phyloP scores from a whole-genome alignment of 2,329 filamentous ascomycete genomes.

The Calonectria hongkongensis region DNA sequence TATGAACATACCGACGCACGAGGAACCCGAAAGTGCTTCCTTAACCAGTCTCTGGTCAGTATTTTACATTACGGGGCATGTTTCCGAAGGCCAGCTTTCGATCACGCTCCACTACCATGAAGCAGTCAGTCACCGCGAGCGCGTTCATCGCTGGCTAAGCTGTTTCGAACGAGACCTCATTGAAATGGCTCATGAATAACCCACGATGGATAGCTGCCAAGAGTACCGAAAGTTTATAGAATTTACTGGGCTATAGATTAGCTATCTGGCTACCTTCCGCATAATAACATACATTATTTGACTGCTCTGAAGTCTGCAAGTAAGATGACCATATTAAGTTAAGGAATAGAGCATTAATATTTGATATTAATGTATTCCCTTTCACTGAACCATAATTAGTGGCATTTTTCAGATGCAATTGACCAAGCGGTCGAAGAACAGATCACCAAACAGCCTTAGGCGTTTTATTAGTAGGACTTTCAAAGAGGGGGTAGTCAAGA shows the following conservation, averaged over 20 bases:
- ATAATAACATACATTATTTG: background rate
- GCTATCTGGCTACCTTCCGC: background rate
- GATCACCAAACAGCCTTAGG: too few relatives aligned
- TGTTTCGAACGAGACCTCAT: constrained; percentile 4
- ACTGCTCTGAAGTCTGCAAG: constrained; percentile 5
- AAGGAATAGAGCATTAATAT: constrained; percentile 5
- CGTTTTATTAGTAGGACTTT: too few relatives aligned
- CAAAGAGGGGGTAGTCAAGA: too few relatives aligned
- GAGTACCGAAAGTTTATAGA: background rate
- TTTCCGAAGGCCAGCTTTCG: constrained; percentile 5
- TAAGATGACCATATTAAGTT: constrained; percentile 1
- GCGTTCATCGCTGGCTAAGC: constrained; percentile 1
- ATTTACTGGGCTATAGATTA: background rate
- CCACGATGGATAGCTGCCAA: constrained; percentile 9
- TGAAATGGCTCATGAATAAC: constrained; percentile 14
- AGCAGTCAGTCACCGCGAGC: constrained; percentile 6
- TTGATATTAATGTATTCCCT: background rate
- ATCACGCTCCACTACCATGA: constrained; percentile 15
- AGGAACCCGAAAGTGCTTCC: constrained; percentile 13
- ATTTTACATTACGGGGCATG: constrained; percentile 13
- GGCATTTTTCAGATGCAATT: background rate
- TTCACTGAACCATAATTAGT: too few relatives aligned
- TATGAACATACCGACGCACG: constrained; percentile 11
- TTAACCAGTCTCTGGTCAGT: constrained; percentile 4
- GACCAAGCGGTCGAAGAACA: background rate